These are phyloP conservation scores for Onygenales sp. DNA, from an alignment of 2,329 filamentous ascomycete species.

Conservation along the genomic window DNA sequence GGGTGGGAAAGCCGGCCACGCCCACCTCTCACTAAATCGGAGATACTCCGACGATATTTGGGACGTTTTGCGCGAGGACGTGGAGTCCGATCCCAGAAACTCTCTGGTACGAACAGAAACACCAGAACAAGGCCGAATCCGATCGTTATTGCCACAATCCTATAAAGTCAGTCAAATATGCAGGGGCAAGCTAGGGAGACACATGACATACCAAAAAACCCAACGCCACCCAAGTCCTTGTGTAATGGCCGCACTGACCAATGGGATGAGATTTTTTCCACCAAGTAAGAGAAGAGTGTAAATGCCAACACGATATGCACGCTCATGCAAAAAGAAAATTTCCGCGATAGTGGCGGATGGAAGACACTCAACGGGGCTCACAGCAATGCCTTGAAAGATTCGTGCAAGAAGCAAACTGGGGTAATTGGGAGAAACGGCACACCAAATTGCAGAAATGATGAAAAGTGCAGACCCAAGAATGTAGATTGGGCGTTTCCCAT, in stretches of 20 bases:
- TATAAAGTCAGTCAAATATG: slow-evolving; percentile 24
- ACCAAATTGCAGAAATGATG: slow-evolving; percentile 69
- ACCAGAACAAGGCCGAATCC: slow-evolving; percentile 60
- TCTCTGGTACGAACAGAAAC: slow-evolving; percentile 89
- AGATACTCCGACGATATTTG: slow-evolving; percentile 25
- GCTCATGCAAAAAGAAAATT: slow-evolving; percentile 91
- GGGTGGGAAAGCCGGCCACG: slow-evolving; percentile 22
- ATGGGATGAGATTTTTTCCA: slow-evolving; percentile 81
- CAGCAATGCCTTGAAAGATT: slow-evolving; percentile 77
- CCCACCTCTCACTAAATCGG: slow-evolving; percentile 25
- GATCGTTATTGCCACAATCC: slow-evolving; percentile 74
- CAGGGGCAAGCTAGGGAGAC: not conserved
- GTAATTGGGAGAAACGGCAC: slow-evolving; percentile 73
- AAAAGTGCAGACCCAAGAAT: slow-evolving; percentile 69
- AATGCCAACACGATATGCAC: slow-evolving; percentile 85
- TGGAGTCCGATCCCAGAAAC: slow-evolving; percentile 86
- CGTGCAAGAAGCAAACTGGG: slow-evolving; percentile 69
- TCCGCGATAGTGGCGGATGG: slow-evolving; percentile 91
- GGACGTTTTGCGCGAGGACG: slow-evolving; percentile 36
- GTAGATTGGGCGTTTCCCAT: slow-evolving; percentile 84
- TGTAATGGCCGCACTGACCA: slow-evolving; percentile 80
- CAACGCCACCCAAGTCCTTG: slow-evolving; percentile 72
- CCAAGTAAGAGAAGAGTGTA: slow-evolving; percentile 83
- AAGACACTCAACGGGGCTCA: slow-evolving; percentile 84
- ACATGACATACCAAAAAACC: slow-evolving; percentile 63